Percentiles rank a stretch among this genome's conserved stretches.
These are phyloP conservation scores for Colletotrichum magnum DNA, from an alignment of 2,329 filamentous ascomycete genomes.

Conservation along the genomic window DNA sequence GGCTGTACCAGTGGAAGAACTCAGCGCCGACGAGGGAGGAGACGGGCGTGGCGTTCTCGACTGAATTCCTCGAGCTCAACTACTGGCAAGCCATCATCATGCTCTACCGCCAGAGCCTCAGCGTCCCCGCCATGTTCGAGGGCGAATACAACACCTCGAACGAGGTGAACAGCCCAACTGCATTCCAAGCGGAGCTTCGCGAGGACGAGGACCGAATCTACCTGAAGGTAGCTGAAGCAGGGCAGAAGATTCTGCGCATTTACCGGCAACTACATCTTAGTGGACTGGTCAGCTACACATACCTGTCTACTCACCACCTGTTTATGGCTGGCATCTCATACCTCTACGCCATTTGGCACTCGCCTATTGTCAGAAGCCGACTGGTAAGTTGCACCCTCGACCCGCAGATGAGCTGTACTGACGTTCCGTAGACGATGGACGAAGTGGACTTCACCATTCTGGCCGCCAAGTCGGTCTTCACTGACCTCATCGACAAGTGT, in stretches of 20 bases:
- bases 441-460: conserved; percentile 98
- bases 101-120: conserved; percentile 92
- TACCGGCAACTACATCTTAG: conserved; percentile 91
- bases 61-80: conserved; percentile 92
- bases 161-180: conserved; percentile 74
- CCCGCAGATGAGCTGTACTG: conserved; percentile 41
- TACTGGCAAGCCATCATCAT: conserved; percentile 99
- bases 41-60: conserved; percentile 90
- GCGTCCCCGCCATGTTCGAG: conserved; percentile 87
- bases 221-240: conserved; percentile 93
- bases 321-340: conserved; percentile 99
- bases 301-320: conserved; percentile 93
- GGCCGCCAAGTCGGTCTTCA: conserved; percentile 91
- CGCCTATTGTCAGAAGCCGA: conserved; percentile 86
- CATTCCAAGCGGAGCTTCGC: conserved; percentile 74
- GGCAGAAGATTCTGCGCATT: conserved; percentile 90
- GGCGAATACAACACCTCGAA: conserved; percentile 79
- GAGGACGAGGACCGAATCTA: conserved; percentile 94
- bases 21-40: conserved; percentile 82
- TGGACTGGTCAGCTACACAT: conserved; percentile 95
- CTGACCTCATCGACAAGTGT: conserved; percentile 93
- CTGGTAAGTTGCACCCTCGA: conserved; percentile 72
- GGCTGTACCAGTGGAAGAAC: conserved; percentile 89
- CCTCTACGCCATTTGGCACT: conserved; percentile 98
- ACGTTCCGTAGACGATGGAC: conserved; percentile 77